Percentiles rank a stretch among this genome's conserved stretches.
Evolutionary conservation across 257 asterid genomes (phyloP).

Genomic region (Solanum boliviense): DNA sequence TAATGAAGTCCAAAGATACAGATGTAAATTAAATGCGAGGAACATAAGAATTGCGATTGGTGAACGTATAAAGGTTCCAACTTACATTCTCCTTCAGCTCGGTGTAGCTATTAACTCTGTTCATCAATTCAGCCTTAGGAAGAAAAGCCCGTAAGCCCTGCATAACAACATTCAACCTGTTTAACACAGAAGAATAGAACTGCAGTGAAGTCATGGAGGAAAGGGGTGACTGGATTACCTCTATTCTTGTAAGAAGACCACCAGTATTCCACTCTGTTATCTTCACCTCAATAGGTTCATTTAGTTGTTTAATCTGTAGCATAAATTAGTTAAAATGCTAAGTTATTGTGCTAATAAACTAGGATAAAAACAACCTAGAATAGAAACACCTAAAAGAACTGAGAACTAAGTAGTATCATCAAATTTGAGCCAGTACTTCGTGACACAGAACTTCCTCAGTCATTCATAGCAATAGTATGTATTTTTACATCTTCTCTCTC

Average conservation of each 20-base stretch:
- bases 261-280: constrained; percentile 95
- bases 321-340: neutral
- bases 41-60: neutral
- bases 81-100: constrained; percentile 78
- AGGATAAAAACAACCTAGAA: neutral
- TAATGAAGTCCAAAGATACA: neutral
- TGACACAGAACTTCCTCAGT: neutral
- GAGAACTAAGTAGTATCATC: neutral
- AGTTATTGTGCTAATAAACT: neutral
- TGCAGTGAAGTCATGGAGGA: neutral
- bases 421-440: neutral
- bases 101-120: constrained; percentile 62
- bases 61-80: neutral
- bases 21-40: neutral
- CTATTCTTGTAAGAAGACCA: constrained; percentile 92
- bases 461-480: neutral
- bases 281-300: constrained; percentile 69
- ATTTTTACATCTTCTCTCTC: neutral
- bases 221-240: constrained; percentile 29
- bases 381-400: neutral
- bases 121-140: constrained; percentile 85
- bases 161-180: constrained; percentile 12
- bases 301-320: constrained; percentile 72
- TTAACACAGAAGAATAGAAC: neutral
- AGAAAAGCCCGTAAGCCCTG: constrained; percentile 96